Evolutionary conservation across 73 alveolate species (phyloP), one percentile per base, ranked within the genome.

Genomic region (Diophrys appendiculata): DNA sequence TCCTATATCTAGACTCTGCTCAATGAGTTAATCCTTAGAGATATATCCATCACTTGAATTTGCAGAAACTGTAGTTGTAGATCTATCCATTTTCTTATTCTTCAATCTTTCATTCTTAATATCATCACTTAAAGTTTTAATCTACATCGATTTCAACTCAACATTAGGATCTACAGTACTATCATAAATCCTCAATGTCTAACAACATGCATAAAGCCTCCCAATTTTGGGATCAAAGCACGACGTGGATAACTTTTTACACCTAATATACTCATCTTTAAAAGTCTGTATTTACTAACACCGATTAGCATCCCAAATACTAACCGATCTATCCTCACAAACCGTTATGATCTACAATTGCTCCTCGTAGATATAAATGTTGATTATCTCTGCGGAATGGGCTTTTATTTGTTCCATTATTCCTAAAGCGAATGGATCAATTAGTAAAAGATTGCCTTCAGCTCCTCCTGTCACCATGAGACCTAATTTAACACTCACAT

Each of bases 401-500:
- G 88, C 85, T 3, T 80, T 23, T 25, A 70, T 52, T 2, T 54
- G 24, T 29, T 73, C 73, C 2, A 87, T 77, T 2, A 74, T 77
- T 25, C 88, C 88, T 11, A 80, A 64, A 32, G 94, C 94, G 67
- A 76, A 84, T 0, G 90, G 88, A 56, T 87, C 94, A 30, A 87
- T 73, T 5, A 87, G 60, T 1, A 87, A 32, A 0, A 87, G 8
- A 52, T 80, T 87, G 0, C 94, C 94, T 52, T 87, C 94, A 14
- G 80, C 24, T 2, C 94, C 94, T 26, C 94, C 94, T 8, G 69
- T 25, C 14, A 90, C 94, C 72, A 87, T 68, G 2, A 87, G 54
- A 1, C 90, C 90, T 0, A 80, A 52, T 18, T 33, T 67, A 0
- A 73, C 81, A 0, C 88, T 73, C 60, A 74, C 76, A 69, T 87